Evolutionary conservation across 768 basidiomycete species (phyloP).

Genomic region (Agaricus blazei): DNA sequence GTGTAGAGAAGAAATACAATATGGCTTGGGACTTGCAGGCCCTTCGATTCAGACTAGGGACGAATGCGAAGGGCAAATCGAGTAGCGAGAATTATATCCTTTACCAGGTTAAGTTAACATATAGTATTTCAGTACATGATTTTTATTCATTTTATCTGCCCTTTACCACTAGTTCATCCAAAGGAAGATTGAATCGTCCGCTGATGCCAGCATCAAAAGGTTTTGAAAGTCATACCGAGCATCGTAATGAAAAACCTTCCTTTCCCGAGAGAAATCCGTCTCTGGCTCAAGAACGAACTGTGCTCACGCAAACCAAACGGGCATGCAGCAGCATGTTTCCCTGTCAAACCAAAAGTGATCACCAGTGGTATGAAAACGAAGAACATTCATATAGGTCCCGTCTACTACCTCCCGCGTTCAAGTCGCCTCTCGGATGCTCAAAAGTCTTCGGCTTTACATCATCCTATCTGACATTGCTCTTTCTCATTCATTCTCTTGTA

Average conservation of each 20-base stretch:
- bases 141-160: too few species aligned
- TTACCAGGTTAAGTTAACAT: too few species aligned
- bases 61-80: too few species aligned
- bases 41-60: too few species aligned
- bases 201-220: too few species aligned
- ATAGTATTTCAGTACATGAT: too few species aligned
- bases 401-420: not conserved
- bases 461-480: not conserved
- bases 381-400: not conserved
- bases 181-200: too few species aligned
- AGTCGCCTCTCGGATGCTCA: not conserved
- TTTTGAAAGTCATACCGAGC: slow-evolving; percentile 29
- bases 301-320: not conserved
- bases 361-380: not conserved
- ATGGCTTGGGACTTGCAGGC: too few species aligned
- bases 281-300: not conserved
- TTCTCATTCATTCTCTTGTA: not conserved
- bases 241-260: not conserved
- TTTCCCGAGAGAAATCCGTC: not conserved
- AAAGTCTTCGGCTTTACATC: not conserved
- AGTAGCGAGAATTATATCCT: too few species aligned
- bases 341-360: not conserved
- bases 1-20: too few species aligned
- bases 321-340: not conserved
- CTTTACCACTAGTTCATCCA: too few species aligned